Conservation (phyloP, 352 stramenopile species). For the Elongisporangium prolatum region DNA sequence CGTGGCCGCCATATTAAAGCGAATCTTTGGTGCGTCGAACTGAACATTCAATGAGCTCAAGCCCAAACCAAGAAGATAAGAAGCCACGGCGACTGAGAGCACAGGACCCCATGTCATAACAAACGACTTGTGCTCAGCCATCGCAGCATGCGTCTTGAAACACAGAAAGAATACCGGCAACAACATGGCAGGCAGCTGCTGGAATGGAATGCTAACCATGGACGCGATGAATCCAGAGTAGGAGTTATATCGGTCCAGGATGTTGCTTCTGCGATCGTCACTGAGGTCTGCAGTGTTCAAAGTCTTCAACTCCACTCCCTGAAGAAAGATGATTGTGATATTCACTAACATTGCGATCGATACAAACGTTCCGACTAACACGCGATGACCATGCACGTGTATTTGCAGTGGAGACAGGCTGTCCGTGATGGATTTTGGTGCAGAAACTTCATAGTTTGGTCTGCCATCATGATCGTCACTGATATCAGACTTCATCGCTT, state of each 20-base stretch:
- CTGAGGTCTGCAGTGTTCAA: neutral
- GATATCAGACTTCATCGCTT: too few relatives aligned
- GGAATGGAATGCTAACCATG: conserved; percentile 1
- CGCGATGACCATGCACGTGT: too few relatives aligned
- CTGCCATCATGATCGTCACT: too few relatives aligned
- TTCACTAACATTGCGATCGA: neutral
- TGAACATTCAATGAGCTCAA: neutral
- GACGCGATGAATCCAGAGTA: neutral
- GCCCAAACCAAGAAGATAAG: neutral
- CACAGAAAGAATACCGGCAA: neutral
- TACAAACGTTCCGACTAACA: neutral
- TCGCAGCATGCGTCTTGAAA: neutral
- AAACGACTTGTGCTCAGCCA: neutral
- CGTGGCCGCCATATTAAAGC: neutral
- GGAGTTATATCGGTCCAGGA: neutral
- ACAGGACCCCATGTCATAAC: neutral
- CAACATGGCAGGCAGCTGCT: conserved; percentile 7
- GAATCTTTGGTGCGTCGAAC: neutral
- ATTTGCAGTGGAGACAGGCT: too few relatives aligned
- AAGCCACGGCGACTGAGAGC: neutral
- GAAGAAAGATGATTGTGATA: neutral
- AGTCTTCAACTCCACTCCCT: neutral
- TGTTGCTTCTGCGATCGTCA: neutral
- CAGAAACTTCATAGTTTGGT: too few relatives aligned
- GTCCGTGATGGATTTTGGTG: too few relatives aligned